phyloP scores from a whole-genome alignment of 306 rosid genomes.

The Parietaria judaica region DNA sequence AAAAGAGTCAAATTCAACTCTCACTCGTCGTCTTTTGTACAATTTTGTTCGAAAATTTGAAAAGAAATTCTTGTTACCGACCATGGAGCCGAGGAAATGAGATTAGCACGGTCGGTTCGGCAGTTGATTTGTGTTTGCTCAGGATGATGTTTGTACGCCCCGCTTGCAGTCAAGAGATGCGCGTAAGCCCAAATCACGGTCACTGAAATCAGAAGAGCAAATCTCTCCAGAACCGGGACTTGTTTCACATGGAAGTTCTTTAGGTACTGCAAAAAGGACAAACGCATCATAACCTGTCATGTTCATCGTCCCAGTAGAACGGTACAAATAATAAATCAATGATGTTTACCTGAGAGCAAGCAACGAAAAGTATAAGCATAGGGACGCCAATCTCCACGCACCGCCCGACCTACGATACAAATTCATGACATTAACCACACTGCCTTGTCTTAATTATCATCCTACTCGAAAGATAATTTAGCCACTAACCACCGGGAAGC shows the following conservation, averaged over 20 bases:
- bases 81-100: conserved; percentile 98
- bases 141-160: conserved; percentile 84
- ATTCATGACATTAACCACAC: background rate
- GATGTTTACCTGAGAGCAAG: conserved; percentile 67
- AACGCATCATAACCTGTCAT: conserved; percentile 1
- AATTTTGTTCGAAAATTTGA: too few relatives aligned
- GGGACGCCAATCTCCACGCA: conserved; percentile 97
- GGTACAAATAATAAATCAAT: background rate
- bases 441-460: background rate
- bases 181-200: conserved; percentile 98
- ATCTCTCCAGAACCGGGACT: conserved; percentile 69
- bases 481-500: conserved; percentile 91
- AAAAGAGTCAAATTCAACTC: background rate
- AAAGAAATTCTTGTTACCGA: conserved; percentile 27
- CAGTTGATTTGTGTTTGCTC: conserved; percentile 69
- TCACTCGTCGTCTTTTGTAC: background rate
- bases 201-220: conserved; percentile 77
- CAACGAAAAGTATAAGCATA: conserved; percentile 74
- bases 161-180: conserved; percentile 93
- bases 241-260: conserved; percentile 71
- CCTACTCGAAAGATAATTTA: conserved; percentile 3
- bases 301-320: background rate
- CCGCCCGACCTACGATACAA: conserved; percentile 61
- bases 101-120: conserved; percentile 80
- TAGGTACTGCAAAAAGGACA: conserved; percentile 51